Evolutionary conservation across 352 stramenopile genomes (phyloP).

Genomic region (Globisporangium paddicum): DNA sequence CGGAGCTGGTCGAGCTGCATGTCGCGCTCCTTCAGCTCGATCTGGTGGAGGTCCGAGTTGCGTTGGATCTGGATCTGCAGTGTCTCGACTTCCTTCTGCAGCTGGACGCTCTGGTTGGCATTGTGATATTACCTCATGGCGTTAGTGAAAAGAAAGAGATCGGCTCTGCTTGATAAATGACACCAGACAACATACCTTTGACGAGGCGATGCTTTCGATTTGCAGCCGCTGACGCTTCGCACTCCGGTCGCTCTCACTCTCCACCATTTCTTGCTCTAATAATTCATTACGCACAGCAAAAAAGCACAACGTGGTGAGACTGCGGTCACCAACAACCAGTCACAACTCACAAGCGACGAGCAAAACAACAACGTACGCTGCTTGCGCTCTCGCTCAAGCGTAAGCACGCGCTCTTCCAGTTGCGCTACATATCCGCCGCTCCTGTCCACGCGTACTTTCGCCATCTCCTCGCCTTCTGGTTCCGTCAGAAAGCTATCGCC

Average conservation of each 20-base stretch:
- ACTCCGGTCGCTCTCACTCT: slow-evolving; percentile 21
- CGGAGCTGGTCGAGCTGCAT: slow-evolving; percentile 63
- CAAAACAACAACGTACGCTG: slow-evolving; percentile 20
- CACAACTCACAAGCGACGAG: neutral
- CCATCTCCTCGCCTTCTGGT: slow-evolving; percentile 27
- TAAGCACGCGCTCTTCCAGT: slow-evolving; percentile 28
- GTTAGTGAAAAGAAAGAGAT: neutral
- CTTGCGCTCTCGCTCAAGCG: slow-evolving; percentile 27
- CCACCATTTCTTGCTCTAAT: slow-evolving; percentile 21
- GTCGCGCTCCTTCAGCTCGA: slow-evolving; percentile 66
- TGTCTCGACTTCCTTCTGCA: slow-evolving; percentile 45
- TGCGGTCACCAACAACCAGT: neutral
- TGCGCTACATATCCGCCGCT: slow-evolving; percentile 13
- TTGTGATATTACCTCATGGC: neutral
- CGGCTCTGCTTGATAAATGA: neutral
- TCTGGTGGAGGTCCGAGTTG: slow-evolving; percentile 51
- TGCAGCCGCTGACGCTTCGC: slow-evolving; percentile 52
- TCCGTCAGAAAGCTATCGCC: slow-evolving; percentile 28
- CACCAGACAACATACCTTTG: slow-evolving; percentile 32
- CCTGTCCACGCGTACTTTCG: slow-evolving; percentile 5
- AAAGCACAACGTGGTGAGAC: slow-evolving; percentile 1
- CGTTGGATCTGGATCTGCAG: slow-evolving; percentile 50
- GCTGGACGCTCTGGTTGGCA: slow-evolving; percentile 34
- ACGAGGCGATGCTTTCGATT: slow-evolving; percentile 48
- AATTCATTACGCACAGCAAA: neutral